These are phyloP conservation scores for Cystofilobasidium ferigula DNA, from an alignment of 768 basidiomycete species.

Conservation along the genomic window DNA sequence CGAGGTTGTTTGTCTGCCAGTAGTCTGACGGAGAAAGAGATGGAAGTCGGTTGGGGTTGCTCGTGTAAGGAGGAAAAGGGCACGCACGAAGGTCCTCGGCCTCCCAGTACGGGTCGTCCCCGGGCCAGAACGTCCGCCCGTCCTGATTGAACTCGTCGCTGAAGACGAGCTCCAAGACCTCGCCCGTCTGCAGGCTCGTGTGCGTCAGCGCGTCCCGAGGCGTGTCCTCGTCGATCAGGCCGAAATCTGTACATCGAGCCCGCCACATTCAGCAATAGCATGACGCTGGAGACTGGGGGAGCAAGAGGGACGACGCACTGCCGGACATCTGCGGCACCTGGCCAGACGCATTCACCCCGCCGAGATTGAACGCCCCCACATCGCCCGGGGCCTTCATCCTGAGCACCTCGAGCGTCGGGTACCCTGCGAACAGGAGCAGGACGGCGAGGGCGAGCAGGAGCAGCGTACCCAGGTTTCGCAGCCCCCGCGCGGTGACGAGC, in stretches of 20 bases:
- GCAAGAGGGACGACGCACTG: slow-evolving; percentile 8
- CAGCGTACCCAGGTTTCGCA: slow-evolving; percentile 66
- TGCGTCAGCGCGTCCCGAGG: slow-evolving; percentile 39
- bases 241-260: slow-evolving; percentile 43
- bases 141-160: slow-evolving; percentile 72
- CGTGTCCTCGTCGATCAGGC: slow-evolving; percentile 66
- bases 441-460: slow-evolving; percentile 57
- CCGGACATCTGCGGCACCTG: slow-evolving; percentile 67
- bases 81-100: slow-evolving; percentile 45
- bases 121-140: slow-evolving; percentile 44
- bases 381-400: slow-evolving; percentile 27
- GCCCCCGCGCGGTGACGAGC: slow-evolving; percentile 69
- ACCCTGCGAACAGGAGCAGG: slow-evolving; percentile 66
- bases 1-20: too few relatives aligned
- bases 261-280: too few relatives aligned
- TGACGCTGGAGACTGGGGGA: background rate
- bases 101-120: slow-evolving; percentile 76
- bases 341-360: slow-evolving; percentile 73
- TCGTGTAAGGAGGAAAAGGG: background rate
- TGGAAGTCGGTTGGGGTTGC: too few relatives aligned
- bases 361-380: slow-evolving; percentile 65
- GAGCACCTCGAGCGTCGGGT: slow-evolving; percentile 63
- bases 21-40: too few relatives aligned
- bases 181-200: slow-evolving; percentile 41
- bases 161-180: slow-evolving; percentile 70